phyloP scores from a whole-genome alignment of 1,284 basidiomycete species.

The Ustilago bromivora region DNA sequence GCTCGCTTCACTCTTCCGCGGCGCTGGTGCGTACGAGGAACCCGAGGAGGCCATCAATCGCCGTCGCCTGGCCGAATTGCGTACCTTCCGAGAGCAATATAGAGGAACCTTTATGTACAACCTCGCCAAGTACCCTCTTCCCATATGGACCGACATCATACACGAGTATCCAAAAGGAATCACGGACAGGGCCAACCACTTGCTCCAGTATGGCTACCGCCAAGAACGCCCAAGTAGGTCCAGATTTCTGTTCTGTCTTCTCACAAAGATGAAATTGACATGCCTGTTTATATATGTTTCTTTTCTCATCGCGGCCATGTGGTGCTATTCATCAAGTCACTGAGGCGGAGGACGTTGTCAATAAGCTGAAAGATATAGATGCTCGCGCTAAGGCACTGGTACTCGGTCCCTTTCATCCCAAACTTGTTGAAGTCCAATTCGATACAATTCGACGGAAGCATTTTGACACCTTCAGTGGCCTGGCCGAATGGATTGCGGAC shows the following conservation, averaged over 20 bases:
- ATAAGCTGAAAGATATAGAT: neutral
- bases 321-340: neutral
- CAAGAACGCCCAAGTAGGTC: slow-evolving; percentile 5
- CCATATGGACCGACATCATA: neutral
- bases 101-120: neutral
- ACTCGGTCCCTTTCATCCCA: slow-evolving; percentile 11
- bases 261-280: neutral
- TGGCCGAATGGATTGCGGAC: neutral
- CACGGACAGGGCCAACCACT: neutral
- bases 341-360: neutral
- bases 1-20: neutral
- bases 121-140: neutral
- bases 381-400: neutral
- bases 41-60: slow-evolving; percentile 11
- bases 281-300: neutral
- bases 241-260: neutral
- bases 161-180: slow-evolving; percentile 1
- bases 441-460: neutral
- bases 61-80: neutral
- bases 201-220: neutral
- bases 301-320: neutral
- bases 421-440: slow-evolving; percentile 5
- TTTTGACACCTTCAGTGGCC: neutral
- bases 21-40: slow-evolving; percentile 8
- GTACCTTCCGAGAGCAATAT: neutral